Evolutionary conservation across 2,329 filamentous ascomycete genomes (phyloP), one percentile per base, ranked within the genome.

Genomic region (Zymoseptoria passerinii): DNA sequence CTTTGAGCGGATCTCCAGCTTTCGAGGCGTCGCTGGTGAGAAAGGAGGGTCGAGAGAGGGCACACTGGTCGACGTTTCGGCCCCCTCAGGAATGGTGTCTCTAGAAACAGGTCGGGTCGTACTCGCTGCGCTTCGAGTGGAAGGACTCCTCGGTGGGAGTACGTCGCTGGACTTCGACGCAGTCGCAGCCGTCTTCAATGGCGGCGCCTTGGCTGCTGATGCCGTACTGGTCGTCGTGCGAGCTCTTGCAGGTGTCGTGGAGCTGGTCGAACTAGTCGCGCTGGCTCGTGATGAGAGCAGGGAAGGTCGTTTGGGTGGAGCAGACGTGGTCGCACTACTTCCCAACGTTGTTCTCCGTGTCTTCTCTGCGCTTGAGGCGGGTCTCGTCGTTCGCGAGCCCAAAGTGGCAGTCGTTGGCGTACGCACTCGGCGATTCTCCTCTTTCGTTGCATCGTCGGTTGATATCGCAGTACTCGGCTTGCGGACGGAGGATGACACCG

Each of bases 61-160:
- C 19, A 52, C 50, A n/a, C 50, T 52, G 16, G 50, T 3, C 8
- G 50, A 6, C 10, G 23, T n/a, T n/a, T 52, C 50, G 20, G 20
- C 57, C 56, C 61, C 67, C 56, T 69, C 68, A 9, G 66, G 55
- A 28, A 69, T 69, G 4, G 65, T 65, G 27, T 65, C 66, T 3
- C 63, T 58, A 5, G 64, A 67, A 9, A 63, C 23, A 18, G 66
- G 63, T 20, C 65, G 53, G 4, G 50, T 52, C 2, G 61, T 54
- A 52, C 63, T 63, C 5, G 19, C 52, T 8, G 57, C 52, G 52
- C 62, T 65, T 20, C 55, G 59, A 13, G 54, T 50, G 20, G 61
- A 50, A 48, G 54, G 44, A 28, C 28, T 35, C 51, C 13, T 48
- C 8, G 40, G 54, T 28, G 35, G 54, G 23, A 52, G 19, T n/a